Percentiles rank a stretch among this genome's conserved stretches.
phyloP scores from a whole-genome alignment of 1,284 basidiomycete genomes.

The Ustilago shanxiensis region DNA sequence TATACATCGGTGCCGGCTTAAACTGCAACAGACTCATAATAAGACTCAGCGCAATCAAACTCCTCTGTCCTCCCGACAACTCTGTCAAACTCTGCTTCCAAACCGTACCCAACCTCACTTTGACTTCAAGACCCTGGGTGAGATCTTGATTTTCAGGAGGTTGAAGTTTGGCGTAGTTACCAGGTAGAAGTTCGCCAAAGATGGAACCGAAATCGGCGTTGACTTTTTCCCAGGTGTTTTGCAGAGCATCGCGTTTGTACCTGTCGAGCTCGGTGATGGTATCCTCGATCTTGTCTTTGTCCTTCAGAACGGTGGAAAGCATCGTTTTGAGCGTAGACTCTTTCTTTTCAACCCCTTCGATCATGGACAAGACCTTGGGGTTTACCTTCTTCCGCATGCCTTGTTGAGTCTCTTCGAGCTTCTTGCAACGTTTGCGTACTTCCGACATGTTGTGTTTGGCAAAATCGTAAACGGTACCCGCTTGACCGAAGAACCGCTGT shows the following conservation, averaged over 20 bases:
- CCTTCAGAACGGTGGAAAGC: slow-evolving; percentile 87
- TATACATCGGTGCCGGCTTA: slow-evolving; percentile 99
- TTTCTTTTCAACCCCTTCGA: slow-evolving; percentile 97
- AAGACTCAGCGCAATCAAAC: slow-evolving; percentile 93
- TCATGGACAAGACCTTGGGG: slow-evolving; percentile 94
- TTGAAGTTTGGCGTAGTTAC: slow-evolving; percentile 95
- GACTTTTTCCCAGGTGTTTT: slow-evolving; percentile 96
- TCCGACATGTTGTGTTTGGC: slow-evolving; percentile 77
- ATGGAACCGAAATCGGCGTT: slow-evolving; percentile 93
- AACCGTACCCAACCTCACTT: slow-evolving; percentile 90
- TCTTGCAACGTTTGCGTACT: slow-evolving; percentile 78
- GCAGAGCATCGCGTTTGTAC: slow-evolving; percentile 92
- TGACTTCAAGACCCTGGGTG: slow-evolving; percentile 95
- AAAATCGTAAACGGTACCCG: slow-evolving; percentile 88
- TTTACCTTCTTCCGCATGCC: slow-evolving; percentile 96
- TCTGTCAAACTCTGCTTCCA: slow-evolving; percentile 99
- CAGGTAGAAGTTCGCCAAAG: slow-evolving; percentile 94
- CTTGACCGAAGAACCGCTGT: slow-evolving; percentile 82
- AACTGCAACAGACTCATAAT: slow-evolving; percentile 99
- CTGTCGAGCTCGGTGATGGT: slow-evolving; percentile 93
- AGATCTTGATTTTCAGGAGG: slow-evolving; percentile 93
- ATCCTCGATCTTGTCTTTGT: slow-evolving; percentile 95
- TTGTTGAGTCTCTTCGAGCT: slow-evolving; percentile 84
- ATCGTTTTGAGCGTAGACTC: slow-evolving; percentile 88
- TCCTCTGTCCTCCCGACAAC: slow-evolving; percentile 95